A percentile compares a stretch with the other conserved stretches of the same genome.
These are phyloP conservation scores for Schizosaccharomyces lindneri DNA, from an alignment of 805 yeast genomes.

Conservation along the genomic window DNA sequence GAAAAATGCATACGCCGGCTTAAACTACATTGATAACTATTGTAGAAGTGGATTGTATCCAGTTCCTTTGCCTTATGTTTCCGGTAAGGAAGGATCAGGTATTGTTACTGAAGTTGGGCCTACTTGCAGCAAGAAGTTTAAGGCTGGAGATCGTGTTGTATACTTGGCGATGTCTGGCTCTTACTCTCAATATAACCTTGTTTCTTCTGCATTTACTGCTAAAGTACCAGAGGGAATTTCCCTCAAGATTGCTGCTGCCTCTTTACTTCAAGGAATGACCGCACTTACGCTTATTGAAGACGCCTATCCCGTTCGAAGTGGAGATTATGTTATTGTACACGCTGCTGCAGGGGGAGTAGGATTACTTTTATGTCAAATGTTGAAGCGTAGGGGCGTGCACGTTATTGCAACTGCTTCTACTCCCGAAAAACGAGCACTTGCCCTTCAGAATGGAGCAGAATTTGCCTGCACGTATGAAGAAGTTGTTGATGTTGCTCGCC, in stretches of 20 bases:
- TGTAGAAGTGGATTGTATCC: conserved; percentile 14
- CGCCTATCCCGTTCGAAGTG: conserved; percentile 39
- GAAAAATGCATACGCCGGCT: conserved; percentile 53
- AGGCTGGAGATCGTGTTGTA: conserved; percentile 49
- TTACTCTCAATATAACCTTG: conserved; percentile 42
- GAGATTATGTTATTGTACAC: conserved; percentile 51
- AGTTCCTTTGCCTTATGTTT: conserved; percentile 27
- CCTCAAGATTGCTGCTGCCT: conserved; percentile 32
- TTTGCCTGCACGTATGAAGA: conserved; percentile 33
- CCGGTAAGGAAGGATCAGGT: conserved; percentile 43
- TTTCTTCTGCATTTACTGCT: conserved; percentile 14
- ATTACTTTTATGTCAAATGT: conserved; percentile 37
- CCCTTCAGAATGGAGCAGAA: conserved; percentile 56
- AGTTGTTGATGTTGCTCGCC: conserved; percentile 27
- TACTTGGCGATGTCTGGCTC: conserved; percentile 24
- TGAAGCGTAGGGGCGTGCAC: conserved; percentile 40
- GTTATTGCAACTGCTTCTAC: conserved; percentile 72
- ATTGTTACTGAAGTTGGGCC: conserved; percentile 39
- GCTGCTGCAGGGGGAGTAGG: conserved; percentile 98
- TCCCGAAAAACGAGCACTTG: conserved; percentile 41
- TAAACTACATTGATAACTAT: conserved; percentile 34
- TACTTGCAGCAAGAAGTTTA: conserved; percentile 23
- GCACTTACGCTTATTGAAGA: conserved; percentile 47
- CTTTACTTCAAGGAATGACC: conserved; percentile 51
- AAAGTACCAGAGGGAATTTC: conserved; percentile 25